Percentiles rank a stretch among this genome's conserved stretches.
Conservation (phyloP, 306 rosid species). For the Castanopsis chinensis region DNA sequence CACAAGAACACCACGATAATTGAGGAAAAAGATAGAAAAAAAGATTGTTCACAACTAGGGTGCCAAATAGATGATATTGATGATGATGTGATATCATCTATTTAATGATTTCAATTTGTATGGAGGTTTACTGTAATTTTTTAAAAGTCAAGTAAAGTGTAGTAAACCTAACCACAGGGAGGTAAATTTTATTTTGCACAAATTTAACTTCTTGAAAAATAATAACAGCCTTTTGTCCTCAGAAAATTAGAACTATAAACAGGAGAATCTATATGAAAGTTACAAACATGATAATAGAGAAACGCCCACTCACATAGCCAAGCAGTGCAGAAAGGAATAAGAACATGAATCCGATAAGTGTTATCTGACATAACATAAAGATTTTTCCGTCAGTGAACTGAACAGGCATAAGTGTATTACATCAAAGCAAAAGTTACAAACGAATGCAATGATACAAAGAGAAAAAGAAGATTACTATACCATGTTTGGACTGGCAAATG, state of each 20-base stretch:
- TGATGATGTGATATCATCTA: too few species aligned
- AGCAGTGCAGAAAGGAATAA: conserved; percentile 73
- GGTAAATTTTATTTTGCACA: too few species aligned
- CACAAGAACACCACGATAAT: too few species aligned
- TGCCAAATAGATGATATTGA: too few species aligned
- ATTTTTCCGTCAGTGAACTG: conserved; percentile 15
- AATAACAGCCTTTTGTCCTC: not conserved
- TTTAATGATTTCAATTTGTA: too few species aligned
- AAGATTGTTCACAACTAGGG: too few species aligned
- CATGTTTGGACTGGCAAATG: conserved; percentile 80
- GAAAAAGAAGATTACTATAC: conserved; percentile 39
- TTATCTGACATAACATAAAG: conserved; percentile 60
- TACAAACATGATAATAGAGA: too few species aligned
- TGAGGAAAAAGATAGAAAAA: too few species aligned
- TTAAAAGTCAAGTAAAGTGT: too few species aligned
- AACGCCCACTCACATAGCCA: conserved; percentile 73
- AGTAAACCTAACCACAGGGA: too few species aligned
- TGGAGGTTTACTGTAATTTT: too few species aligned
- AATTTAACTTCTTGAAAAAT: not conserved
- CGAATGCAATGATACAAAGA: conserved; percentile 16
- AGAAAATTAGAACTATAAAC: conserved; percentile 9
- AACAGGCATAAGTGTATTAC: conserved; percentile 12
- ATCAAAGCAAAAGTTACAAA: conserved; percentile 15
- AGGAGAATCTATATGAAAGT: not conserved
- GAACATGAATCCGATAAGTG: conserved; percentile 82